These are phyloP conservation scores for Xylariaceae sp. DNA, from an alignment of 2,329 filamentous ascomycete species.

Conservation along the genomic window DNA sequence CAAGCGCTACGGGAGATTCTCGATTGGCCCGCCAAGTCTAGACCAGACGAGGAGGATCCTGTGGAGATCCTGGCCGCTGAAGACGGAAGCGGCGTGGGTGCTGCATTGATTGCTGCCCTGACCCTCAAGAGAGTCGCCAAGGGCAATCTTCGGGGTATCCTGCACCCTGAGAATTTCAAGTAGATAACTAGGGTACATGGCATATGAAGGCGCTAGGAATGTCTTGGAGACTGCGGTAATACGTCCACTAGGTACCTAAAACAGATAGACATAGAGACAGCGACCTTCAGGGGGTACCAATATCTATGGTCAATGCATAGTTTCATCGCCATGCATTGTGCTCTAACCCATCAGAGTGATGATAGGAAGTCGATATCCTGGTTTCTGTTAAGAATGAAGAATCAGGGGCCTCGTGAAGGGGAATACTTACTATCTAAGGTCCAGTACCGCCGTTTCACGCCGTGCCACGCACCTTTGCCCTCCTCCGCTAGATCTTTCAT, in stretches of 20 bases:
- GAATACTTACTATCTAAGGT: constrained; percentile 62
- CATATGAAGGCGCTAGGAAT: constrained; percentile 12
- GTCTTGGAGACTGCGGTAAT: constrained; percentile 9
- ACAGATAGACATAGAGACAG: constrained; percentile 18
- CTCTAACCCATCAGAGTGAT: constrained; percentile 67
- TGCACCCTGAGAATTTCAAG: constrained; percentile 61
- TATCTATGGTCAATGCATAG: constrained; percentile 10
- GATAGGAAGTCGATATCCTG: constrained; percentile 67
- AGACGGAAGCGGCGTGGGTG: constrained; percentile 95
- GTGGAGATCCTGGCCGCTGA: constrained; percentile 86
- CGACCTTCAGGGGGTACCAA: constrained; percentile 7
- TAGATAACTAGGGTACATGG: constrained; percentile 27
- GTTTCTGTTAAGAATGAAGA: constrained; percentile 28
- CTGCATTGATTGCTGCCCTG: constrained; percentile 81
- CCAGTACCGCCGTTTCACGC: constrained; percentile 87
- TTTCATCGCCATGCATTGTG: neutral
- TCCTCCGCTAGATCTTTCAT: constrained; percentile 59
- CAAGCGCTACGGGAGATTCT: constrained; percentile 89
- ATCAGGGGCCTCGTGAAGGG: neutral
- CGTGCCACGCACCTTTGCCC: constrained; percentile 77
- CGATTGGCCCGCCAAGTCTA: constrained; percentile 76
- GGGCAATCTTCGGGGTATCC: constrained; percentile 60
- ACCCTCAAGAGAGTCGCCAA: constrained; percentile 61
- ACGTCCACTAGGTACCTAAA: constrained; percentile 21
- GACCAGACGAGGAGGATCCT: constrained; percentile 72